phyloP scores from a whole-genome alignment of 192 early-diverging fungal species.

The Backusella tarrabulga region DNA sequence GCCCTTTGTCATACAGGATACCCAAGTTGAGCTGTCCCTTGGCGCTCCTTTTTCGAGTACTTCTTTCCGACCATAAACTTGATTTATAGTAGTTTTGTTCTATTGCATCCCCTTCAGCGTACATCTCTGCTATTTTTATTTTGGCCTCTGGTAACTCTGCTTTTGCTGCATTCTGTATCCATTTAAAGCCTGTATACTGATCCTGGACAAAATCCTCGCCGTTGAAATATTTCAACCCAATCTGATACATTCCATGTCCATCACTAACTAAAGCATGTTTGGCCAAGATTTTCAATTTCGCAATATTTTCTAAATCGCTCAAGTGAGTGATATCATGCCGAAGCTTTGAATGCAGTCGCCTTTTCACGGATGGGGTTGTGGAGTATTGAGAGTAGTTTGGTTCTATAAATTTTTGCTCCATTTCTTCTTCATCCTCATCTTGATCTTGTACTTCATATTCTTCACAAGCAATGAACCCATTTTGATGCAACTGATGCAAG shows the following conservation, averaged over 20 bases:
- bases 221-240: neutral
- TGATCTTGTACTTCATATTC: neutral
- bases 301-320: neutral
- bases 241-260: neutral
- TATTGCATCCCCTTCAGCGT: neutral
- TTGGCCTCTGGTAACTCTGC: neutral
- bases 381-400: neutral
- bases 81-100: neutral
- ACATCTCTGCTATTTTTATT: neutral
- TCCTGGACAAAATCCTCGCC: neutral
- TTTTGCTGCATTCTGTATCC: neutral
- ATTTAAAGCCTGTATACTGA: neutral
- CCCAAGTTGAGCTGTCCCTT: neutral
- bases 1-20: neutral
- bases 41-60: neutral
- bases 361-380: neutral
- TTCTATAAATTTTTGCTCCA: neutral
- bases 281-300: neutral
- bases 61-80: neutral
- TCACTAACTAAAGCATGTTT: neutral
- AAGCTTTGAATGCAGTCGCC: neutral
- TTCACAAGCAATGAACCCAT: neutral
- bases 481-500: neutral
- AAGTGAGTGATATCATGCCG: neutral
- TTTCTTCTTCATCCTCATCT: neutral